Conservation (phyloP, 1,139 yeast genomes). For the Geotrichum carabidarum region DNA sequence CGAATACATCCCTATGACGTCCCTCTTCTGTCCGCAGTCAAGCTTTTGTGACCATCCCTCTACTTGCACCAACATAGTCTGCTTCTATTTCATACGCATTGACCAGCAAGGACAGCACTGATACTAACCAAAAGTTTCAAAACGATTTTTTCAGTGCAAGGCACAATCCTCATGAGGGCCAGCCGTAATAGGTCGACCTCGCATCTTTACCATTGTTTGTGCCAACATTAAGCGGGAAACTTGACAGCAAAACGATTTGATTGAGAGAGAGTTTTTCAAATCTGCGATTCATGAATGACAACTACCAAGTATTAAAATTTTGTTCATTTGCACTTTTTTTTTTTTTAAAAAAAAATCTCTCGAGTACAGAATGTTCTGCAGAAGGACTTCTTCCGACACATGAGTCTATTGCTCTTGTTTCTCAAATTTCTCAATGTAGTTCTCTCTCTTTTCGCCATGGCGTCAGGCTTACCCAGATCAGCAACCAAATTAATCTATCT, state of each 20-base stretch:
- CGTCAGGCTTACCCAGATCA: too few relatives aligned
- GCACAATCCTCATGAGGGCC: background rate
- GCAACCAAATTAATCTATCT: too few relatives aligned
- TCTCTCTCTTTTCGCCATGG: too few relatives aligned
- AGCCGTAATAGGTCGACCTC: background rate
- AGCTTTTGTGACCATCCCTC: conserved; percentile 10
- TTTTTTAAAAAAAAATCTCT: too few relatives aligned
- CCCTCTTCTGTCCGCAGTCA: conserved; percentile 31
- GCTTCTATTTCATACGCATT: background rate
- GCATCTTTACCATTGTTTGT: background rate
- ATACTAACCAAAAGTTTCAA: too few relatives aligned
- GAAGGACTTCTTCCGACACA: background rate
- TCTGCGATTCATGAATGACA: background rate
- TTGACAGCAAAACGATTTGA: background rate
- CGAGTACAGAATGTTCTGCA: background rate
- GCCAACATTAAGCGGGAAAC: background rate
- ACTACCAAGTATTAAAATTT: conserved; percentile 8
- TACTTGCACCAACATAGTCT: background rate
- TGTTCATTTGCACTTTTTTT: conserved; percentile 17
- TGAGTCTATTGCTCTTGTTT: too few relatives aligned
- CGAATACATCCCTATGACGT: conserved; percentile 55
- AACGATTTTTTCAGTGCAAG: background rate
- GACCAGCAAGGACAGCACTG: background rate
- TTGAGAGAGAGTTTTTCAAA: background rate
- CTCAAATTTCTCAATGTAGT: too few relatives aligned